Evolutionary conservation across 106 monocot species (phyloP).

Genomic region (Agapanthus africanus): DNA sequence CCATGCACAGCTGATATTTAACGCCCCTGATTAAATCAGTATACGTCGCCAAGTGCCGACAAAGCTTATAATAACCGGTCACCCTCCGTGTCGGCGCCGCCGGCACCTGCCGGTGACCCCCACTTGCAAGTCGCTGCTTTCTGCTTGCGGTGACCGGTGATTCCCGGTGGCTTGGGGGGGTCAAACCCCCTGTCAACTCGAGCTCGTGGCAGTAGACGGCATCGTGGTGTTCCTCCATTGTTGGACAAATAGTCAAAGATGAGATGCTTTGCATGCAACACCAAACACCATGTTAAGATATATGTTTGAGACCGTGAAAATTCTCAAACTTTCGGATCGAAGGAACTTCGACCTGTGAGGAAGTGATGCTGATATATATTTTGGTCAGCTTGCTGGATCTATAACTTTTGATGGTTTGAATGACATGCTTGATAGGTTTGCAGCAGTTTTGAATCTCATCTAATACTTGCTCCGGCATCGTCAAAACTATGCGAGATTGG

Average conservation of each 20-base stretch:
- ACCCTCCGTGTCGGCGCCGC: not conserved
- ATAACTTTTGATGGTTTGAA: too few relatives aligned
- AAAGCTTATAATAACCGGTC: constrained; percentile 2
- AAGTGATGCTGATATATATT: too few relatives aligned
- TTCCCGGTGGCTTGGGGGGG: not conserved
- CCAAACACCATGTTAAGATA: not conserved
- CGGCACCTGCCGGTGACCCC: not conserved
- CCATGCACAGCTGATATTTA: too few relatives aligned
- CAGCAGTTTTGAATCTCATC: too few relatives aligned
- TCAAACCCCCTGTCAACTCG: not conserved
- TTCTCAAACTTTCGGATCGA: too few relatives aligned
- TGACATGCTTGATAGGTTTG: too few relatives aligned
- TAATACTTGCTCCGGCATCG: not conserved
- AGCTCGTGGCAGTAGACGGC: not conserved
- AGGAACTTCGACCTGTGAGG: too few relatives aligned
- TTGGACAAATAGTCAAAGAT: not conserved
- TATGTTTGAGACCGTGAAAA: too few relatives aligned
- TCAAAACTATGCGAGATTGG: not conserved
- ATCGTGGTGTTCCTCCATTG: not conserved
- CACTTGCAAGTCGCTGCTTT: not conserved
- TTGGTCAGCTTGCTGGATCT: too few relatives aligned
- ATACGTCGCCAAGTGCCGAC: not conserved
- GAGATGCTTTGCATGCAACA: not conserved
- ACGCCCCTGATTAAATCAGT: too few relatives aligned
- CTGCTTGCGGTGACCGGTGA: not conserved